Base-by-base conservation (phyloP, 805 yeast species). In the Saturnispora quitensis region DNA sequence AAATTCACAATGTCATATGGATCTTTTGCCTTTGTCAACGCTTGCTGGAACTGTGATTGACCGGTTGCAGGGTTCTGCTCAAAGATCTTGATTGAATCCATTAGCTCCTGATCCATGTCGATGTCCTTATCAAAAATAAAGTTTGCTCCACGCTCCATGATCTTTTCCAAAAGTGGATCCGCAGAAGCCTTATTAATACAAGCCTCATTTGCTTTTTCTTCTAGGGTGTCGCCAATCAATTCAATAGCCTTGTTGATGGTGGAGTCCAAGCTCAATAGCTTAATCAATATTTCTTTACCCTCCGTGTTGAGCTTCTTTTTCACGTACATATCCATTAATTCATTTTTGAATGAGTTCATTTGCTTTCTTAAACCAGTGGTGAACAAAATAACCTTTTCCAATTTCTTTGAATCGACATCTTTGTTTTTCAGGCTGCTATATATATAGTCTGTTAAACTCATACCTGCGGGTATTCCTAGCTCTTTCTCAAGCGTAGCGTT, bases 281-380 rank as follows among this genome's bases (percentile, higher is more conserved):
- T 71, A 33, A 89, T 71, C 42, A 88, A 68, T 18, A 85, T 75
- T 62, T 89, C 96, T 63, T 86, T 86, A 35, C 89, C 95, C 57
- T 82, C 82, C 12, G 79, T 55, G 24, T 77, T 80, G 55, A 88
- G 70, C 55, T 77, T 74, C 40, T 74, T 75, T 35, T 74, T 70
- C 47, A 74, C 71, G 60, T 85, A 81, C 53, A 82, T 73, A 47
- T 74, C 73, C 60, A 82, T 75, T 57, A 88, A 68, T 49, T 78
- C 80, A 55, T 75, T 76, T 55, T 81, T 77, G 0, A 82, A 70
- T 18, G 69, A 64, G 50, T 76, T 76, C 40, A 81, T 71, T 48
- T 72, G 71, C 1, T 57, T 54, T 48, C 76, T 71, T 5, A 76
- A 62, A 3, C 61, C 61, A 8, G 59, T 57, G 10, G 79, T 72